A percentile compares a stretch with the other conserved stretches of the same genome.
Evolutionary conservation across 2,329 filamentous ascomycete species (phyloP).

Genomic region (Fusarium anguioides): DNA sequence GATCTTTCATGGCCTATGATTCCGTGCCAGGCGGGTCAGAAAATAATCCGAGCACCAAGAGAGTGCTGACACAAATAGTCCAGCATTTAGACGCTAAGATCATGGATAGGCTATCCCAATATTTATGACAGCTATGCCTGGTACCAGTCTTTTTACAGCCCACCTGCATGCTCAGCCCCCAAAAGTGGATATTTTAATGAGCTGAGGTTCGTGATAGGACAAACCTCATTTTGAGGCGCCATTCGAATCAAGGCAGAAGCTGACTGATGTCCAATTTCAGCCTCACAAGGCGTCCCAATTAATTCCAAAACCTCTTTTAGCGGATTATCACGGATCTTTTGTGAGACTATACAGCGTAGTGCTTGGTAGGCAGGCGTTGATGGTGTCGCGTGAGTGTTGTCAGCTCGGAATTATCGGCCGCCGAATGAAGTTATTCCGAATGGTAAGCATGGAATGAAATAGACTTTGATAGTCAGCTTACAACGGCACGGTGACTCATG

Average conservation of each 20-base stretch:
- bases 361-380: neutral
- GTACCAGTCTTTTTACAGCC: no score
- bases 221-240: neutral
- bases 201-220: neutral
- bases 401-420: constrained; percentile 18
- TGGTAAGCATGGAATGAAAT: no score
- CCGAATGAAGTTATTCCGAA: neutral
- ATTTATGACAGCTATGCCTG: no score
- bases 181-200: constrained; percentile 1
- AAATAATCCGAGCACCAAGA: no score
- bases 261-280: neutral
- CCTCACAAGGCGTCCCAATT: neutral
- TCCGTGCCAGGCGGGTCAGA: no score
- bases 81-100: no score
- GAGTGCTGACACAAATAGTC: no score
- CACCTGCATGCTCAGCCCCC: constrained; percentile 24
- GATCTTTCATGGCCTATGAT: neutral
- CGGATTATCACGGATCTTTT: neutral
- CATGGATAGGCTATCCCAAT: no score
- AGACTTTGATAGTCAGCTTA: neutral
- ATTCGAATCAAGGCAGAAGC: neutral
- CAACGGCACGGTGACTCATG: neutral
- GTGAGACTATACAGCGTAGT: no score
- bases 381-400: neutral
- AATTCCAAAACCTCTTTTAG: neutral